A percentile compares a stretch with the other conserved stretches of the same genome.
These are phyloP conservation scores for Pouteria campechiana DNA, from an alignment of 179 eudicot genomes.

Conservation along the genomic window DNA sequence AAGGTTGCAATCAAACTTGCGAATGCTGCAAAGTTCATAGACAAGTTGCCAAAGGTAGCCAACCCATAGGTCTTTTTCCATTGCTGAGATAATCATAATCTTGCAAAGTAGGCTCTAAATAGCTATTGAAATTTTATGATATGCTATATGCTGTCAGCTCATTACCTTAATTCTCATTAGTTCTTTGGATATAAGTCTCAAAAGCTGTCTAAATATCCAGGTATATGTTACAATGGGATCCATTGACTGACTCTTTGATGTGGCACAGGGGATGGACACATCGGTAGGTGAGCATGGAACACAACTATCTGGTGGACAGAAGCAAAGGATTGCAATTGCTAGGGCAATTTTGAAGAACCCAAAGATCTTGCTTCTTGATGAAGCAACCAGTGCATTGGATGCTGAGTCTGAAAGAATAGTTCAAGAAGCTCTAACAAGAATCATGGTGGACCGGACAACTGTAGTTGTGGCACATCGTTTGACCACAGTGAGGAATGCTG, in stretches of 20 bases:
- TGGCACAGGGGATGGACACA: constrained; percentile 39
- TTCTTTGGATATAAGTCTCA: too few relatives aligned
- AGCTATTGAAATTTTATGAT: background rate
- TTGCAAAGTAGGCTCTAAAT: too few relatives aligned
- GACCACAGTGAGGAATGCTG: constrained; percentile 41
- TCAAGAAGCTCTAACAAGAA: constrained; percentile 43
- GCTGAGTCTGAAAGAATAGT: constrained; percentile 56
- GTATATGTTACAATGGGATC: too few relatives aligned
- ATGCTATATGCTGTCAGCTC: background rate
- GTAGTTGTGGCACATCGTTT: constrained; percentile 48
- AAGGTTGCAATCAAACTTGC: constrained; percentile 30
- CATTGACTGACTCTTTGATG: background rate
- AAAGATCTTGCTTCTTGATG: constrained; percentile 45
- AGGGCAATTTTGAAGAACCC: constrained; percentile 52
- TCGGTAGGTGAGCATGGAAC: constrained; percentile 53
- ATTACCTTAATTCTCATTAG: background rate
- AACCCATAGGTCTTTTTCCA: too few relatives aligned
- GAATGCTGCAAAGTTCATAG: constrained; percentile 34
- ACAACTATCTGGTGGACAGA: constrained; percentile 49
- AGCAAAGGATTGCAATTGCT: constrained; percentile 54
- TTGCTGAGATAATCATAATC: too few relatives aligned
- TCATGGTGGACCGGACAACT: constrained; percentile 47
- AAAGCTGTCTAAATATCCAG: too few relatives aligned
- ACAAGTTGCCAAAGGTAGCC: constrained; percentile 39
- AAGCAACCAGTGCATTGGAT: constrained; percentile 63